Evolutionary conservation across 495 filamentous ascomycete species (phyloP).

Genomic region (Penicillium samsonianum): DNA sequence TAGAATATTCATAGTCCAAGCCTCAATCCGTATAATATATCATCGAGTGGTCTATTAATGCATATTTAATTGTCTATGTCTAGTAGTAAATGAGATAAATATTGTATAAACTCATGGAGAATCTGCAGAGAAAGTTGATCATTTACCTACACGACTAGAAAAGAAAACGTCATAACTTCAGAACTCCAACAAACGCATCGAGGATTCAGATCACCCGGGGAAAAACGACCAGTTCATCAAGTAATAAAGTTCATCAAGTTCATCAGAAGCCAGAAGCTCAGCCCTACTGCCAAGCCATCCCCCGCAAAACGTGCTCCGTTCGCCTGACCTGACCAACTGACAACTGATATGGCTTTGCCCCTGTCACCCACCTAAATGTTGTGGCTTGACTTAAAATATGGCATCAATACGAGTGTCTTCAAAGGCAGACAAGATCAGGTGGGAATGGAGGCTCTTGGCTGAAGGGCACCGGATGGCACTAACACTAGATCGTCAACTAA

Average conservation of each 20-base stretch:
- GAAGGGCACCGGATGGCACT: conserved; percentile 8
- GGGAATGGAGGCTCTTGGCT: conserved; percentile 15
- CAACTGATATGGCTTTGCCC: neutral
- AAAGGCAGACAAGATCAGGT: conserved; percentile 9
- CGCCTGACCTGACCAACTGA: conserved; percentile 19
- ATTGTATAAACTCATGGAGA: neutral
- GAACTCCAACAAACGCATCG: neutral
- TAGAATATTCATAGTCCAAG: too few relatives aligned
- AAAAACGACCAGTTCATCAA: neutral
- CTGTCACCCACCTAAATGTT: conserved; percentile 1
- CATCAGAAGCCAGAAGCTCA: neutral
- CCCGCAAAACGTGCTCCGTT: conserved; percentile 8
- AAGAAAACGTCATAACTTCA: neutral
- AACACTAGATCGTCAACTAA: conserved; percentile 20
- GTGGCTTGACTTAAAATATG: neutral
- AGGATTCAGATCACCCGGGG: neutral
- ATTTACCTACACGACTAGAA: neutral
- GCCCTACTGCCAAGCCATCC: conserved; percentile 14
- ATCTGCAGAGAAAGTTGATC: neutral
- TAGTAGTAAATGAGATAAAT: neutral
- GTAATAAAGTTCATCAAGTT: neutral
- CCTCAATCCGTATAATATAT: neutral
- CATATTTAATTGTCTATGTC: neutral
- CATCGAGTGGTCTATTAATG: neutral
- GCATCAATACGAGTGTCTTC: neutral